Evolutionary conservation across 768 basidiomycete genomes (phyloP).

Genomic region (Mycena vulgaris): DNA sequence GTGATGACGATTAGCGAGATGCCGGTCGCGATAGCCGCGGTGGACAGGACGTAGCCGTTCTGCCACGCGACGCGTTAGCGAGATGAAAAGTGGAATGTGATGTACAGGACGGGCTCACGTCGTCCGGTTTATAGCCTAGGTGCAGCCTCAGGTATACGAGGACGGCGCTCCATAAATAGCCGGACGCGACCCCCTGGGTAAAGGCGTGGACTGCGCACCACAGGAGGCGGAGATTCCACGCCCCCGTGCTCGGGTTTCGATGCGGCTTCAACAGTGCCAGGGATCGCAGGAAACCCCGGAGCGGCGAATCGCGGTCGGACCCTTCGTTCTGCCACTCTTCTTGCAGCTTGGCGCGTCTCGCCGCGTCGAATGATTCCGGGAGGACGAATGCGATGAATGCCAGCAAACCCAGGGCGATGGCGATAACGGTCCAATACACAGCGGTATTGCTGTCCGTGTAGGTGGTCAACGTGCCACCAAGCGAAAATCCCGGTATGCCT

Average conservation of each 20-base stretch:
- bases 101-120: not conserved
- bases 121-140: constrained; percentile 5
- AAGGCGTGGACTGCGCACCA: constrained; percentile 18
- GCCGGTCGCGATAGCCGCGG: not conserved
- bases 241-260: constrained; percentile 5
- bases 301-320: not conserved
- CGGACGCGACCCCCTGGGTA: not conserved
- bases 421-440: constrained; percentile 12
- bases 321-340: constrained; percentile 7
- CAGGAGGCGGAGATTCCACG: constrained; percentile 9
- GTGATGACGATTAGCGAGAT: constrained; percentile 7
- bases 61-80: not conserved
- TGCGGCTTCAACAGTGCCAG: constrained; percentile 11
- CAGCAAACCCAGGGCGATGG: not conserved
- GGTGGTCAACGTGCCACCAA: constrained; percentile 13
- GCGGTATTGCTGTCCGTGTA: constrained; percentile 5
- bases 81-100: not conserved
- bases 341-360: not conserved
- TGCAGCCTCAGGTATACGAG: constrained; percentile 13
- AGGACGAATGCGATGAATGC: constrained; percentile 1
- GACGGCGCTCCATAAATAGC: constrained; percentile 11
- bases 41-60: constrained; percentile 6
- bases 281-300: not conserved
- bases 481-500: constrained; percentile 1
- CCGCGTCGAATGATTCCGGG: constrained; percentile 10